Conservation (phyloP, 345 rosid species). For the Nasturtium officinale region DNA sequence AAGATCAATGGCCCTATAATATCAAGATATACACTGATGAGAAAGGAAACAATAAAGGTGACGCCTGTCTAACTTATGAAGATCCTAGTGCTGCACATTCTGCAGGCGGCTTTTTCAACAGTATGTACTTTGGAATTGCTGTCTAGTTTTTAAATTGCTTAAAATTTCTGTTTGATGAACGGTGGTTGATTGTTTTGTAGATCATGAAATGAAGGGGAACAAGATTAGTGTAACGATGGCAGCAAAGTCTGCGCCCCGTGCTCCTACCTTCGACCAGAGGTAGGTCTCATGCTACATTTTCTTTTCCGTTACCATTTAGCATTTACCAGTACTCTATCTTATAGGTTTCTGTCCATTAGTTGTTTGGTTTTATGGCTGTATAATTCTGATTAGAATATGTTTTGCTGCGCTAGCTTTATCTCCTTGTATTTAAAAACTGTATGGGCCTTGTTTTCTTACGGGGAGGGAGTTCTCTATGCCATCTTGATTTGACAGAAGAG, state of each 20-base stretch:
- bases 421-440: not conserved
- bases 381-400: not conserved
- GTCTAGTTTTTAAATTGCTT: not conserved
- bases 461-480: not conserved
- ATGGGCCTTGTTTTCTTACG: not conserved
- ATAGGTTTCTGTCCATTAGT: not conserved
- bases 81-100: slow-evolving; percentile 97
- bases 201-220: slow-evolving; percentile 79
- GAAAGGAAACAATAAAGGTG: slow-evolving; percentile 88
- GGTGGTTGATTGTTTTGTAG: slow-evolving; percentile 47
- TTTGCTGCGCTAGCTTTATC: not conserved
- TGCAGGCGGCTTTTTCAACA: slow-evolving; percentile 85
- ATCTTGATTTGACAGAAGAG: not conserved
- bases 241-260: slow-evolving; percentile 79
- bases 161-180: not conserved
- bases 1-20: slow-evolving; percentile 98
- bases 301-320: slow-evolving; percentile 4
- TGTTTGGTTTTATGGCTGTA: not conserved
- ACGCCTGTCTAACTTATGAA: slow-evolving; percentile 87
- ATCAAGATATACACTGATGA: slow-evolving; percentile 94
- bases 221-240: slow-evolving; percentile 92
- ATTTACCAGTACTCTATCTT: not conserved
- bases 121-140: slow-evolving; percentile 46
- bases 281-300: slow-evolving; percentile 33
- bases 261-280: slow-evolving; percentile 67